phyloP scores from a whole-genome alignment of 208 protist species.

The Porcisia hertigi region DNA sequence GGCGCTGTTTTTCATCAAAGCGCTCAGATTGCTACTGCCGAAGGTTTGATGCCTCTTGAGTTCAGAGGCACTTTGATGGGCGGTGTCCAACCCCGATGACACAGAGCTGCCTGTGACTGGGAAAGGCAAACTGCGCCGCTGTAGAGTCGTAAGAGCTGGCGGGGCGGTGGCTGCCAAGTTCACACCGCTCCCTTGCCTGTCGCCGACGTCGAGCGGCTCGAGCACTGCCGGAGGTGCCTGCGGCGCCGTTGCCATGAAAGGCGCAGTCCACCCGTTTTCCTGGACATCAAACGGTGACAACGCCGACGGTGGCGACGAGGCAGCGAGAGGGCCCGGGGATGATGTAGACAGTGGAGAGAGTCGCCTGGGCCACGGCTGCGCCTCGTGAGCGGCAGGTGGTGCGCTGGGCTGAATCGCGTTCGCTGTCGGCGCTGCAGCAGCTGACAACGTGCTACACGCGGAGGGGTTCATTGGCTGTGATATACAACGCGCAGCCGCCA shows the following conservation, averaged over 20 bases:
- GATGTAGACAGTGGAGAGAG: neutral
- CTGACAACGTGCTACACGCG: neutral
- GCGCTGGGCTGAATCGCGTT: neutral
- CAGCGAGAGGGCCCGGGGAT: neutral
- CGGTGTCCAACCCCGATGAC: neutral
- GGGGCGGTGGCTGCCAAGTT: constrained; percentile 27
- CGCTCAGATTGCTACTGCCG: constrained; percentile 24
- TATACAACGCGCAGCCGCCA: neutral
- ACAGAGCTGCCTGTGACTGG: constrained; percentile 38
- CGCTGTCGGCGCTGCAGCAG: neutral
- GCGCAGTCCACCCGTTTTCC: constrained; percentile 12
- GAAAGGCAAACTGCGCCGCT: neutral
- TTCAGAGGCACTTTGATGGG: constrained; percentile 7
- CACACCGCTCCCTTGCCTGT: neutral
- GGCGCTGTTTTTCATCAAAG: neutral
- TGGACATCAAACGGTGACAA: neutral
- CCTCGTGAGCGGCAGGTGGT: neutral
- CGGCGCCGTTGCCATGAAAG: neutral
- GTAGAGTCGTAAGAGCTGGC: neutral
- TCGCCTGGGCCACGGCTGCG: constrained; percentile 1
- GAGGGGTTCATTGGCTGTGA: constrained; percentile 12
- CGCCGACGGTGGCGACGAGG: neutral
- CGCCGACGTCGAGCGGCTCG: constrained; percentile 13
- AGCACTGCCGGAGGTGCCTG: constrained; percentile 16
- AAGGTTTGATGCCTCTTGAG: constrained; percentile 55